Percentiles rank a stretch among this genome's conserved stretches.
Conservation (phyloP, 805 yeast genomes). For the Lachancea dasiensis region DNA sequence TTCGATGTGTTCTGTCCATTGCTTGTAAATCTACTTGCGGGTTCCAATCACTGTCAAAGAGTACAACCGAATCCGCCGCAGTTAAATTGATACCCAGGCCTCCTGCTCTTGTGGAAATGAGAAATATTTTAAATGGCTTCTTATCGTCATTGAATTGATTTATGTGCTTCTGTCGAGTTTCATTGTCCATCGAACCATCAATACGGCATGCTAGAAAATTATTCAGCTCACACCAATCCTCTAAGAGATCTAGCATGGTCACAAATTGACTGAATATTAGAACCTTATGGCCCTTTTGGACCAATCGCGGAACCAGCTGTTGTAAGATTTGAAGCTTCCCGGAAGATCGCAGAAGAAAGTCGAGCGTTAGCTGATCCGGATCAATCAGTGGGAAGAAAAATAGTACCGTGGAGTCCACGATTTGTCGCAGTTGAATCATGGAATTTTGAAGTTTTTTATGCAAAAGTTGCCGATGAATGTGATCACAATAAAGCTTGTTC, state of each 20-base stretch:
- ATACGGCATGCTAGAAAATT: constrained; percentile 49
- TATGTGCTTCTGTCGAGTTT: constrained; percentile 59
- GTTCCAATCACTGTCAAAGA: constrained; percentile 95
- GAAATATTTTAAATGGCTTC: constrained; percentile 44
- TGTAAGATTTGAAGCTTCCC: constrained; percentile 69
- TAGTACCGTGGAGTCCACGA: constrained; percentile 81
- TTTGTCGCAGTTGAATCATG: constrained; percentile 77
- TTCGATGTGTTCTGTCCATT: constrained; percentile 90
- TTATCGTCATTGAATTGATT: constrained; percentile 37
- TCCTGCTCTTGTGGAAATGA: constrained; percentile 89
- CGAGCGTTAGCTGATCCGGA: constrained; percentile 38
- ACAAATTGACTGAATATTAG: constrained; percentile 86
- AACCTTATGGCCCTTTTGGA: constrained; percentile 54
- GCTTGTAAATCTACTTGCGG: constrained; percentile 97
- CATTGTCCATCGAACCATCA: constrained; percentile 70
- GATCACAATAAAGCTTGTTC: constrained; percentile 27
- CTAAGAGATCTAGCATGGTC: constrained; percentile 69
- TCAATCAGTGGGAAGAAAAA: constrained; percentile 70
- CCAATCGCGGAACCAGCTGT: constrained; percentile 49
- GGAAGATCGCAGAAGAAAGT: constrained; percentile 47
- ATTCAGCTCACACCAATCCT: constrained; percentile 60
- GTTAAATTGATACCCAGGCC: constrained; percentile 86
- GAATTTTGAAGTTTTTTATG: constrained; percentile 55
- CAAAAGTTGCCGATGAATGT: constrained; percentile 38
- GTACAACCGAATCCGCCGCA: constrained; percentile 82